These are phyloP conservation scores for Blastocystis sp. DNA, from an alignment of 352 stramenopile species.

Conservation along the genomic window DNA sequence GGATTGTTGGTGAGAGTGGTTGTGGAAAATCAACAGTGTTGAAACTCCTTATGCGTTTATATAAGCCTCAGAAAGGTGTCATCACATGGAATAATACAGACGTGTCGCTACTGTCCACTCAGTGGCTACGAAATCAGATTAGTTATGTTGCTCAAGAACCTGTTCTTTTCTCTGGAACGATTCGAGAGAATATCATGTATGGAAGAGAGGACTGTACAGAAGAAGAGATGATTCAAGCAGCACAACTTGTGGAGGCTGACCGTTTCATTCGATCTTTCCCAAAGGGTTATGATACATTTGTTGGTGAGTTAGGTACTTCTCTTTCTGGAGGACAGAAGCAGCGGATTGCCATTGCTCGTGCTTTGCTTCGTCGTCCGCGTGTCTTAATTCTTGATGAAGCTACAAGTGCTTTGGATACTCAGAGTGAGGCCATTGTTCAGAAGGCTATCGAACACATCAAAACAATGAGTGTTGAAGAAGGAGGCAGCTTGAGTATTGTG, in stretches of 20 bases:
- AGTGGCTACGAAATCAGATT: slow-evolving; percentile 70
- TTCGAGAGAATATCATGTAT: slow-evolving; percentile 74
- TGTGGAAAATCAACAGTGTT: slow-evolving; percentile 66
- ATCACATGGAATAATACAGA: slow-evolving; percentile 6
- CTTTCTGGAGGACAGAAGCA: slow-evolving; percentile 88
- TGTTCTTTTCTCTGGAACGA: slow-evolving; percentile 75
- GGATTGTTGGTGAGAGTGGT: slow-evolving; percentile 66
- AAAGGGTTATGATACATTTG: slow-evolving; percentile 77
- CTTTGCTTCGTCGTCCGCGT: slow-evolving; percentile 78
- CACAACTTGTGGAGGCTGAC: slow-evolving; percentile 78
- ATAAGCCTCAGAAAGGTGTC: slow-evolving; percentile 48
- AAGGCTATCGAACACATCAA: slow-evolving; percentile 69
- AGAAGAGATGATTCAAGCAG: slow-evolving; percentile 72
- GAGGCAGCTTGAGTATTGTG: slow-evolving; percentile 76
- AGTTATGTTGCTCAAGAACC: slow-evolving; percentile 82
- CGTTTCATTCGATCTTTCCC: slow-evolving; percentile 81
- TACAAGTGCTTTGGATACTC: slow-evolving; percentile 73
- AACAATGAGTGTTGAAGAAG: slow-evolving; percentile 61
- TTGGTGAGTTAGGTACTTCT: slow-evolving; percentile 76
- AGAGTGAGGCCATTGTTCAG: slow-evolving; percentile 76
- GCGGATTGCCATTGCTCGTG: slow-evolving; percentile 82
- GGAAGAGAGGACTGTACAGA: slow-evolving; percentile 71
- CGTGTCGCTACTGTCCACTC: slow-evolving; percentile 3
- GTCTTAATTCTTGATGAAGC: slow-evolving; percentile 82
- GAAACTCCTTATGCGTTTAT: slow-evolving; percentile 67